A percentile compares a stretch with the other conserved stretches of the same genome.
These are phyloP conservation scores for Salix caprea DNA, from an alignment of 345 rosid species.

Conservation along the genomic window DNA sequence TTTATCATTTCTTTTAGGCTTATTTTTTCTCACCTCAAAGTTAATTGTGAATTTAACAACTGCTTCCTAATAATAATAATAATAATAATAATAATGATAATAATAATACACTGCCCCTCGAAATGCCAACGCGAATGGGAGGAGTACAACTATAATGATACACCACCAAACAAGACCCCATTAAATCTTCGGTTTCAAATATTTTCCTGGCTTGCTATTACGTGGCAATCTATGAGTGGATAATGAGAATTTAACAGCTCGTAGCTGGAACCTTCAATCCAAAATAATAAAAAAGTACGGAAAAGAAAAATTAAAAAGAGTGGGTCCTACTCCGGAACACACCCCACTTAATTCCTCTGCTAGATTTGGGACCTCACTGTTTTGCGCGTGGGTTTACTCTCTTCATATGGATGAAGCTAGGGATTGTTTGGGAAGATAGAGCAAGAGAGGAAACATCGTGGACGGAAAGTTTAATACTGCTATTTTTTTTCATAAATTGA, in stretches of 20 bases:
- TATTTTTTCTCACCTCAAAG: no score
- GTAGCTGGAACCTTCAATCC: constrained; percentile 32
- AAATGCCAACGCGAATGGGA: no score
- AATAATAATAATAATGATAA: no score
- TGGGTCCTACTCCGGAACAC: constrained; percentile 9
- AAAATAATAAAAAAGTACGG: constrained; percentile 8
- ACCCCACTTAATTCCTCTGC: constrained; percentile 19
- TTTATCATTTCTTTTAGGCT: no score
- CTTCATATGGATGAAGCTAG: not conserved
- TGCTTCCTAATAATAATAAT: no score
- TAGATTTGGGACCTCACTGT: not conserved
- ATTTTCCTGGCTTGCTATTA: not conserved
- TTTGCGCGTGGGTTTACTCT: not conserved
- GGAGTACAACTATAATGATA: no score
- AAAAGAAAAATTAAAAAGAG: not conserved
- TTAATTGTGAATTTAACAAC: no score
- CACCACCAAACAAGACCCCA: not conserved
- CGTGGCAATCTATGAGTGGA: constrained; percentile 15
- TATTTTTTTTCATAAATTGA: no score
- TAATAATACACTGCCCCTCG: no score
- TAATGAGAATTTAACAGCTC: constrained; percentile 17
- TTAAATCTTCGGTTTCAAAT: not conserved
- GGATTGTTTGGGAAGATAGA: not conserved
- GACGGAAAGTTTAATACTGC: no score
- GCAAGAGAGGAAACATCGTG: not conserved